phyloP scores from a whole-genome alignment of 2,329 filamentous ascomycete genomes.

The Didymella pomorum region DNA sequence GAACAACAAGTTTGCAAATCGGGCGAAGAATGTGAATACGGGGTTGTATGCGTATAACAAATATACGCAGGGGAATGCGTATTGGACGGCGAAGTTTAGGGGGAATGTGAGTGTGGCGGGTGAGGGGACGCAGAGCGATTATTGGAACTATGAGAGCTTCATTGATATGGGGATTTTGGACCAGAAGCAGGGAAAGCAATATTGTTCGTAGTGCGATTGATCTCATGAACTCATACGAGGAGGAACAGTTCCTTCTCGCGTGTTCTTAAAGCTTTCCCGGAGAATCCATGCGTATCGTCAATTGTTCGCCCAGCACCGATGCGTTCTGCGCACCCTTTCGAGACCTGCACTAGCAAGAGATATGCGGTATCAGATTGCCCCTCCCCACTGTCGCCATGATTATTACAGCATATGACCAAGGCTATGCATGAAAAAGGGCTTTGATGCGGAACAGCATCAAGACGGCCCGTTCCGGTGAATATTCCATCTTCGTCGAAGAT shows the following conservation, averaged over 20 bases:
- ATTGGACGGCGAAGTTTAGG: constrained; percentile 38
- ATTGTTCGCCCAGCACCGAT: neutral
- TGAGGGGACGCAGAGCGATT: constrained; percentile 26
- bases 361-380: neutral
- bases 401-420: neutral
- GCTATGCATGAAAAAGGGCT: no score
- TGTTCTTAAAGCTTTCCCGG: no score
- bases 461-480: no score
- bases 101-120: constrained; percentile 24
- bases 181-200: constrained; percentile 13
- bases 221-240: neutral
- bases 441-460: no score
- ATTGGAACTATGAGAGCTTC: constrained; percentile 25
- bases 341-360: neutral
- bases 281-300: neutral
- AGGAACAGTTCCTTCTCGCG: neutral
- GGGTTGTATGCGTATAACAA: constrained; percentile 47
- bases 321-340: neutral
- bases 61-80: constrained; percentile 43
- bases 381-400: no score
- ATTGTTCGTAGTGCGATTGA: constrained; percentile 5
- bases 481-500: no score
- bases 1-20: constrained; percentile 43
- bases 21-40: constrained; percentile 43
- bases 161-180: constrained; percentile 19